phyloP scores from a whole-genome alignment of 495 filamentous ascomycete species.

The Xylaria castorea region DNA sequence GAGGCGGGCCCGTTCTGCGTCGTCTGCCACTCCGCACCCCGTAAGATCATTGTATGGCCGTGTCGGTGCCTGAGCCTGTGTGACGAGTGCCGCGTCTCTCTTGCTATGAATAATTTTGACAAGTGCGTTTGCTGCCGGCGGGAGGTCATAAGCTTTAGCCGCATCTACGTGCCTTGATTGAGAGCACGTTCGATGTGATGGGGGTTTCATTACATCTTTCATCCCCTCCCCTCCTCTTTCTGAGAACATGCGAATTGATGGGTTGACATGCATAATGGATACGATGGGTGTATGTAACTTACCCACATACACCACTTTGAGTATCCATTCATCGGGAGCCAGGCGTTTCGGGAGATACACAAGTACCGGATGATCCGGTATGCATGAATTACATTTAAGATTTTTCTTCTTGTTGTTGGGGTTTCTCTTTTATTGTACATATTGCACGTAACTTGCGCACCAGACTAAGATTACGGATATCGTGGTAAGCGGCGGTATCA shows the following conservation, averaged over 20 bases:
- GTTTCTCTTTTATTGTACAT: neutral
- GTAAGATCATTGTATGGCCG: conserved; percentile 94
- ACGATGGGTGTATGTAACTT: neutral
- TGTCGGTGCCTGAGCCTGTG: conserved; percentile 93
- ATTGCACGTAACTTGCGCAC: neutral
- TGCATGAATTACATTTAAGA: neutral
- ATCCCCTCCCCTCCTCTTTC: neutral
- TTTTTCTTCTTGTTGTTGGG: neutral
- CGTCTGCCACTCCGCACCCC: conserved; percentile 85
- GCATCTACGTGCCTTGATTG: conserved; percentile 84
- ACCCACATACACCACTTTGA: neutral
- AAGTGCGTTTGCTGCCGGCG: conserved; percentile 93
- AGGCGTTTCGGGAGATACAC: conserved; percentile 3
- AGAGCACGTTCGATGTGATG: neutral
- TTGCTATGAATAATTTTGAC: conserved; percentile 96
- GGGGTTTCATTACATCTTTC: neutral
- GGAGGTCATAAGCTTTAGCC: conserved; percentile 83
- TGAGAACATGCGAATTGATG: neutral
- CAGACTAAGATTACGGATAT: neutral
- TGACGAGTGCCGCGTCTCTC: conserved; percentile 90
- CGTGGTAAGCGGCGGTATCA: neutral
- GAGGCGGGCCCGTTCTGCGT: conserved; percentile 85
- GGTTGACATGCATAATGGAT: conserved; percentile 3
- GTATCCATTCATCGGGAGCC: conserved; percentile 8
- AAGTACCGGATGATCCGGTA: neutral